Conservation (phyloP, 768 basidiomycete species). For the Naganishia vishniacii region DNA sequence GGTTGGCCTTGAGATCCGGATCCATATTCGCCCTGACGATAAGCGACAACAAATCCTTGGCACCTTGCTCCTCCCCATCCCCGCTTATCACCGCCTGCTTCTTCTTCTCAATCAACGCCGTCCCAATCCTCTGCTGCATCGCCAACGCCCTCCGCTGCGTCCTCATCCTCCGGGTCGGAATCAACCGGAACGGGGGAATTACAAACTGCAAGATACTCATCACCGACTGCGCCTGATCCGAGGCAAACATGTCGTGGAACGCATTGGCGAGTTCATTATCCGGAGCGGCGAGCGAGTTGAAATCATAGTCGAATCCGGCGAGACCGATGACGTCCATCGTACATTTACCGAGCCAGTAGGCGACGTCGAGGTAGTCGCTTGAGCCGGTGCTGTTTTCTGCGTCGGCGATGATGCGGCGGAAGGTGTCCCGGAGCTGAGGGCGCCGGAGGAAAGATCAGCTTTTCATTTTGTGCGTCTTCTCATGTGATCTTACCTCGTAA, state of each 20-base stretch:
- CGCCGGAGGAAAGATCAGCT: background rate
- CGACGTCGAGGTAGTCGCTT: constrained; percentile 54
- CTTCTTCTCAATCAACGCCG: constrained; percentile 70
- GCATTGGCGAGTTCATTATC: constrained; percentile 81
- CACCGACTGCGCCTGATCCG: constrained; percentile 23
- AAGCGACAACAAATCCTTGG: constrained; percentile 70
- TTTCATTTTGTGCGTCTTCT: background rate
- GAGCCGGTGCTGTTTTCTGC: constrained; percentile 30
- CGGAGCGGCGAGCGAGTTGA: constrained; percentile 75
- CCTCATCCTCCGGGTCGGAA: constrained; percentile 11
- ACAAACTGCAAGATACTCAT: constrained; percentile 51
- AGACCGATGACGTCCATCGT: constrained; percentile 74
- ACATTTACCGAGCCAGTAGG: constrained; percentile 61
- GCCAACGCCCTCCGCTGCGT: constrained; percentile 14
- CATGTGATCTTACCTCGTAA: constrained; percentile 52
- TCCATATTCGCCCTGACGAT: constrained; percentile 79
- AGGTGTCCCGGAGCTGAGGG: background rate
- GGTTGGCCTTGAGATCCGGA: constrained; percentile 52
- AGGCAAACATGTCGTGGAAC: constrained; percentile 48
- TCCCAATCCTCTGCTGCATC: constrained; percentile 11
- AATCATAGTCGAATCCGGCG: constrained; percentile 69
- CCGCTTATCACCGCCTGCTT: constrained; percentile 60
- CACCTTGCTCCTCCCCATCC: constrained; percentile 50
- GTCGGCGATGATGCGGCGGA: constrained; percentile 3
- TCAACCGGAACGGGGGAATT: background rate